Evolutionary conservation across 2,329 filamentous ascomycete species (phyloP).

Genomic region (Venturia nashicola): DNA sequence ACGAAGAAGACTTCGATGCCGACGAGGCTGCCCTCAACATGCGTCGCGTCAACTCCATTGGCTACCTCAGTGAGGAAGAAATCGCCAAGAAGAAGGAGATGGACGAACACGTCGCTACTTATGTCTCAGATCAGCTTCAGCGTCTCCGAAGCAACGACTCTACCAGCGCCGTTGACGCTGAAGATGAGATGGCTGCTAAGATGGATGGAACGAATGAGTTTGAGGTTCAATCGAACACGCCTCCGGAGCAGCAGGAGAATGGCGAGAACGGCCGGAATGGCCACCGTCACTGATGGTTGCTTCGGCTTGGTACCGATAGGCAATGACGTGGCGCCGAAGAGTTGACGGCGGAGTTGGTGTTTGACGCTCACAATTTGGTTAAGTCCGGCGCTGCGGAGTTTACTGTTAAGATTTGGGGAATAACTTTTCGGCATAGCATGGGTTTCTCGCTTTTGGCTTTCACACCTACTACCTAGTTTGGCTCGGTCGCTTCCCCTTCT

Average conservation of each 20-base stretch:
- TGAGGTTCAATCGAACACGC: background rate
- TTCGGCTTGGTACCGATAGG: background rate
- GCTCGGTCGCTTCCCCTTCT: background rate
- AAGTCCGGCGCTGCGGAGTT: background rate
- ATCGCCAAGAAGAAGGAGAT: constrained; percentile 23
- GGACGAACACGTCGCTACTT: constrained; percentile 59
- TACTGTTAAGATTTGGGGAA: background rate
- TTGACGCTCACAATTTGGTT: background rate
- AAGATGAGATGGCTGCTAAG: constrained; percentile 9
- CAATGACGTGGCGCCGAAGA: background rate
- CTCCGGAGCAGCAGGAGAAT: background rate
- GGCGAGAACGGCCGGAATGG: background rate
- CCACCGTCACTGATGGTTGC: background rate
- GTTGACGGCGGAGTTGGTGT: background rate
- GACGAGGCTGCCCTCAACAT: constrained; percentile 13
- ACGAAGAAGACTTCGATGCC: constrained; percentile 20
- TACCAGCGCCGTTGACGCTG: background rate
- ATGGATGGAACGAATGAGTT: constrained; percentile 5
- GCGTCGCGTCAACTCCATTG: constrained; percentile 34
- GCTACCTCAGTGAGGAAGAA: constrained; percentile 40
- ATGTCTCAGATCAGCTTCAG: constrained; percentile 70
- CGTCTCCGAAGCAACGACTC: constrained; percentile 44
- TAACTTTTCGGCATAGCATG: background rate
- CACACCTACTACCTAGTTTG: background rate
- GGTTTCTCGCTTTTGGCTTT: background rate